Base-by-base conservation (phyloP, 805 yeast genomes). In the Danielia reshetovae region DNA sequence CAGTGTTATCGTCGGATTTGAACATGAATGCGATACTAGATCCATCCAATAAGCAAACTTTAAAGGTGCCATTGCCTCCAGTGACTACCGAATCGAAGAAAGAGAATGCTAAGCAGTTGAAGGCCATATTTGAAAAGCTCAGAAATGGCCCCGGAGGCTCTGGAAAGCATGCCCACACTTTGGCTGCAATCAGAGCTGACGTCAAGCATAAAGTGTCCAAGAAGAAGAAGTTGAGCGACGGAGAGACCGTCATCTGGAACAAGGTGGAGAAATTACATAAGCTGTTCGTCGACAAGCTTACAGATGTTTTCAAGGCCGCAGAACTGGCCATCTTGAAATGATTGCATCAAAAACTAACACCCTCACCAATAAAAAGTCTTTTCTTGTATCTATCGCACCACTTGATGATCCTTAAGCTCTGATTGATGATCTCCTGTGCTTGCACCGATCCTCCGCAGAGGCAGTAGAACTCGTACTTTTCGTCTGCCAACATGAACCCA, bases 21-120 rank as follows among this genome's bases (percentile, higher is more conserved):
- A 84, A 85, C 50, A 59, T 90, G 68, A 86, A 81, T 40, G 95
- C 97, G 1, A 89, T 83, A 52, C 69, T 68, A 15, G 89, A 86
- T 39, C 76, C 85, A 1, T 65, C 75, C 35, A 84, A 83, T 54
- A 78, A 80, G 22, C 94, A 83, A 58, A 70, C 81, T 21, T 65
- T 90, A 50, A 78, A 77, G 45, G 81, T 87, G 12, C 74, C 85
- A 2, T 64, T 88, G 39, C 94, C 95, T 11, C 79, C 87, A 17
- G 73, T 81, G 12, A 79, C 90, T 3, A 72, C 79, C 4, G 94
- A 83, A 38, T 65, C 80, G 18, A 79, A 74, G 65, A 61, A 66
- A 42, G 79, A 74, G 37, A 59, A 65, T 32, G 72, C 68, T 7
- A 81, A 78, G 51, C 71, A 73, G 8, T 63, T 86, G 54, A 88